These are phyloP conservation scores for Sclerotinia glacialis DNA, from an alignment of 2,329 filamentous ascomycete genomes.

Conservation along the genomic window DNA sequence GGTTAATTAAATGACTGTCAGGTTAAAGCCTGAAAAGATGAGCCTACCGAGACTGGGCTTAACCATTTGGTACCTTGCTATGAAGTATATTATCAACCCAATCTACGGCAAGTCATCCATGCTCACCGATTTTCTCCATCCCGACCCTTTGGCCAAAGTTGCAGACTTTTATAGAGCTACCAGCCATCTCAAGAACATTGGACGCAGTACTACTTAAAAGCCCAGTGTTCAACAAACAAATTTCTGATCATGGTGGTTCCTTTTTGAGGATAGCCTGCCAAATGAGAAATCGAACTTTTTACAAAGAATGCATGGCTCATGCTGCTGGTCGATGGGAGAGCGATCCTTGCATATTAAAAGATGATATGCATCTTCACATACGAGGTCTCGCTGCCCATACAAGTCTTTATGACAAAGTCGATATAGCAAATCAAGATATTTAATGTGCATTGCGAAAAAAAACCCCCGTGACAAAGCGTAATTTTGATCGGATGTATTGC, in stretches of 20 bases:
- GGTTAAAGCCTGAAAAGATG: neutral
- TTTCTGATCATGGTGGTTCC: neutral
- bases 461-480: too few relatives aligned
- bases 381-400: neutral
- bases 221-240: neutral
- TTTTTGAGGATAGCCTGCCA: neutral
- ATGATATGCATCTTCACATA: neutral
- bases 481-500: too few relatives aligned
- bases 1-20: neutral
- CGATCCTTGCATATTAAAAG: neutral
- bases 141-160: neutral
- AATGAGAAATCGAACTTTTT: neutral
- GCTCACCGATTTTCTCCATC: neutral
- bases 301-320: neutral
- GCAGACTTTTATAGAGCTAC: neutral
- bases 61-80: neutral
- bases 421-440: neutral
- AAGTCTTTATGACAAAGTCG: neutral
- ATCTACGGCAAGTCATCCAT: neutral
- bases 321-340: neutral
- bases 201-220: neutral
- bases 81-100: neutral
- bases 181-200: neutral
- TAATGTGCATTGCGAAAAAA: accelerated
- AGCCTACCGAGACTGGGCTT: neutral